Percentiles rank a stretch among this genome's conserved stretches.
Conservation (phyloP, 345 rosid genomes). For the Aurinia saxatilis region DNA sequence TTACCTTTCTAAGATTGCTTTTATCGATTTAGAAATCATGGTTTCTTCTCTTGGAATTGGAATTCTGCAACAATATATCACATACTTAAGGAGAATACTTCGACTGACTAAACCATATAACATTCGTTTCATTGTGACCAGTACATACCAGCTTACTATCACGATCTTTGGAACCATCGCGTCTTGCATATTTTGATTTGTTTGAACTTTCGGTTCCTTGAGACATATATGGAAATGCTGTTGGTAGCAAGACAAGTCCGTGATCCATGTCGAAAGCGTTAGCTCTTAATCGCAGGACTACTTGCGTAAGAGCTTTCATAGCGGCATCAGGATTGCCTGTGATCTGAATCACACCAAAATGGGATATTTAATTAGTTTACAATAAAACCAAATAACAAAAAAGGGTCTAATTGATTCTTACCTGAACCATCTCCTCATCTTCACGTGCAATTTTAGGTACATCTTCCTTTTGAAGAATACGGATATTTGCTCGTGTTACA, state of each 20-base stretch:
- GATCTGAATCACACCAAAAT: conserved; percentile 32
- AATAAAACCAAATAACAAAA: background rate
- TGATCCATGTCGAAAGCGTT: conserved; percentile 63
- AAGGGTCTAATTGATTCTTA: background rate
- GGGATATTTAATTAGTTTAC: background rate
- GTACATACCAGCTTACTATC: conserved; percentile 46
- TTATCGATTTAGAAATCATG: conserved; percentile 34
- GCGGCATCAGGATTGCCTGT: conserved; percentile 66
- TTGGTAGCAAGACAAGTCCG: conserved; percentile 41
- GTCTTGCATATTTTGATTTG: conserved; percentile 36
- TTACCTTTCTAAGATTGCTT: conserved; percentile 8
- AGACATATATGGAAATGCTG: conserved; percentile 54
- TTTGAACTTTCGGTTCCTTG: conserved; percentile 38
- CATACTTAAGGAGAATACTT: background rate
- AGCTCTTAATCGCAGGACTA: conserved; percentile 53
- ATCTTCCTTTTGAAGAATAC: conserved; percentile 48
- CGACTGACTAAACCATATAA: background rate
- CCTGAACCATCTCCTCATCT: conserved; percentile 77
- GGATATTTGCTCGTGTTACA: conserved; percentile 50
- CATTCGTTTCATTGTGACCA: background rate
- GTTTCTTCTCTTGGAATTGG: conserved; percentile 46
- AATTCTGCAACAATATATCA: conserved; percentile 27
- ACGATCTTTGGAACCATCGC: conserved; percentile 38
- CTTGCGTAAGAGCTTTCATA: conserved; percentile 61
- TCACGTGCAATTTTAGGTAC: conserved; percentile 56